Evolutionary conservation across 495 filamentous ascomycete species (phyloP).

Genomic region (Talaromyces ruber): DNA sequence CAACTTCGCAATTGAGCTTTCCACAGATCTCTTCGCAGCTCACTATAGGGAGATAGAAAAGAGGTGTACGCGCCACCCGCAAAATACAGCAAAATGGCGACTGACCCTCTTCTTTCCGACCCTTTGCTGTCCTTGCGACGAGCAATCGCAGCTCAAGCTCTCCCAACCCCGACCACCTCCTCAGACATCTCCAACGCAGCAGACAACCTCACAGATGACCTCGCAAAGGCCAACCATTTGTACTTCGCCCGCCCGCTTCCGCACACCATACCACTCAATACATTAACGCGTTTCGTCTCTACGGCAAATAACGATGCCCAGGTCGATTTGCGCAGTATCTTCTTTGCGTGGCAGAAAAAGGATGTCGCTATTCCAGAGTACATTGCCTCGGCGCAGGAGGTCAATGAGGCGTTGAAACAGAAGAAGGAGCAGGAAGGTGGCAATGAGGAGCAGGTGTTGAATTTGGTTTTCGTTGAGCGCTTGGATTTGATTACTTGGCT

Average conservation of each 20-base stretch:
- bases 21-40: not conserved
- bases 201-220: constrained; percentile 37
- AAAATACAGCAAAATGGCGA: constrained; percentile 13
- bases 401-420: constrained; percentile 69
- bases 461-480: constrained; percentile 77
- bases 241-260: constrained; percentile 59
- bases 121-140: constrained; percentile 72
- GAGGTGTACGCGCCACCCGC: not conserved
- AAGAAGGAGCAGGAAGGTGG: constrained; percentile 18
- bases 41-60: not conserved
- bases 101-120: constrained; percentile 45
- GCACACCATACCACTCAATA: constrained; percentile 61
- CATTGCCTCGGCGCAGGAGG: constrained; percentile 67
- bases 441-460: constrained; percentile 15
- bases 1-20: not conserved
- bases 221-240: constrained; percentile 75
- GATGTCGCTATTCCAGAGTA: constrained; percentile 83
- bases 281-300: constrained; percentile 76
- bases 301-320: constrained; percentile 47
- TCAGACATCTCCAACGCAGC: constrained; percentile 38
- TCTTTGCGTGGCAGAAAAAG: constrained; percentile 88
- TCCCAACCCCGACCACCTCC: constrained; percentile 62
- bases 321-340: constrained; percentile 87
- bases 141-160: constrained; percentile 57
- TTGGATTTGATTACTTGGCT: constrained; percentile 88